Evolutionary conservation across 345 rosid genomes (phyloP), one percentile per base, ranked within the genome.

Genomic region (Alliaria petiolata): DNA sequence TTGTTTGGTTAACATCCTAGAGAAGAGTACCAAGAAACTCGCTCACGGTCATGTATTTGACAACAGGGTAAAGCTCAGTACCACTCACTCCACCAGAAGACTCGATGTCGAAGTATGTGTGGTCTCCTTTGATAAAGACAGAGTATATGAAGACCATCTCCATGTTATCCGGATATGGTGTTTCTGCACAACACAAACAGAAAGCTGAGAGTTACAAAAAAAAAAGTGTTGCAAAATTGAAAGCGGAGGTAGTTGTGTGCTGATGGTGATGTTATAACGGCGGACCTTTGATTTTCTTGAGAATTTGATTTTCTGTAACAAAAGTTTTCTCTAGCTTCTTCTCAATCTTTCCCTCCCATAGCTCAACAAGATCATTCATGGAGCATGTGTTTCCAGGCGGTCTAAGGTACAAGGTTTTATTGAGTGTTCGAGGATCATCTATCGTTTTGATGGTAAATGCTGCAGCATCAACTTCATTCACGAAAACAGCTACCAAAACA

Each of bases 11-110:
- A 70, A 20, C 19, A 61, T 28, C n/a, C 52, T 66, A 58, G 6
- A 49, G 62, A 67, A 74, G 68, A 74, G 62, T 66, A 56, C 76
- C 74, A 6, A 92, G 90, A 70, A 60, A 79, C 57, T 92, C 88
- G 33, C 81, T 89, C 59, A 89, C 96, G 4, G 85, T 86, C 53
- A 87, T 83, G 79, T 86, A 83, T 8, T 84, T 82, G 56, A 89
- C 89, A 54, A 85, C 88, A 7, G 96, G 95, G 69, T 86, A 89
- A n/a, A 89, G 85, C 86, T 85, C 88, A 22, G 87, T 86, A 58
- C 95, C 98, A 71, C 84, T 92, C 7, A 78, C 76, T n/a, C 89
- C 96, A 39, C 84, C 85, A 0, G 84, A 87, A 26, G 87, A 79
- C 34, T 86, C 86, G 5, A 92, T 85, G 71, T 81, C 78, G 4